Conservation (phyloP, 179 eudicot species). For the Drosera spatulata region DNA sequence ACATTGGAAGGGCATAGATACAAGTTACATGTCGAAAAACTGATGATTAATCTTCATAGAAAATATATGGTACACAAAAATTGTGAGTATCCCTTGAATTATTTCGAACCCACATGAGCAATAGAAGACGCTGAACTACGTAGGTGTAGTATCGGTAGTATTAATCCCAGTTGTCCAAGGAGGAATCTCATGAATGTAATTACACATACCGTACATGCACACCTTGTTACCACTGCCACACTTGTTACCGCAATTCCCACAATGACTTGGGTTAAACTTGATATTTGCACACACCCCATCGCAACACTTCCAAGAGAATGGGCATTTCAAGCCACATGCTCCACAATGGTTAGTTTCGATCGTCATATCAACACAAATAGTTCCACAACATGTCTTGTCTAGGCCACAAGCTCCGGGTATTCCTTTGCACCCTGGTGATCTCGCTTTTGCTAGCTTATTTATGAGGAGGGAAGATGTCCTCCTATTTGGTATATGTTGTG, state of each 20-base stretch:
- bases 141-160: no score
- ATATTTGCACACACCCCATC: slow-evolving; percentile 34
- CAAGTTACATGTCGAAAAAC: no score
- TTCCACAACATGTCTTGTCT: slow-evolving; percentile 32
- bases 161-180: not conserved
- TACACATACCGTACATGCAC: slow-evolving; percentile 55
- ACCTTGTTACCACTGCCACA: slow-evolving; percentile 28
- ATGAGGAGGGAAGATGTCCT: no score
- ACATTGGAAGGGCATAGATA: no score
- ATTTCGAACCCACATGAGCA: no score
- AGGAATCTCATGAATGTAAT: slow-evolving; percentile 33
- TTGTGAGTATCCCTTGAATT: no score
- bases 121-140: no score
- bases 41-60: no score
- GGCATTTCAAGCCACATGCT: slow-evolving; percentile 55
- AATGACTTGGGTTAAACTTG: slow-evolving; percentile 39
- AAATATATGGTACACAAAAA: no score
- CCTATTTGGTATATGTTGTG: no score
- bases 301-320: slow-evolving; percentile 60
- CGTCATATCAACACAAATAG: slow-evolving; percentile 40
- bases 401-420: slow-evolving; percentile 19
- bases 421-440: slow-evolving; percentile 35
- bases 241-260: slow-evolving; percentile 40
- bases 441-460: no score
- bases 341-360: slow-evolving; percentile 53